Evolutionary conservation across 768 basidiomycete species (phyloP), one percentile per base, ranked within the genome.

Genomic region (Pluteus cervinus): DNA sequence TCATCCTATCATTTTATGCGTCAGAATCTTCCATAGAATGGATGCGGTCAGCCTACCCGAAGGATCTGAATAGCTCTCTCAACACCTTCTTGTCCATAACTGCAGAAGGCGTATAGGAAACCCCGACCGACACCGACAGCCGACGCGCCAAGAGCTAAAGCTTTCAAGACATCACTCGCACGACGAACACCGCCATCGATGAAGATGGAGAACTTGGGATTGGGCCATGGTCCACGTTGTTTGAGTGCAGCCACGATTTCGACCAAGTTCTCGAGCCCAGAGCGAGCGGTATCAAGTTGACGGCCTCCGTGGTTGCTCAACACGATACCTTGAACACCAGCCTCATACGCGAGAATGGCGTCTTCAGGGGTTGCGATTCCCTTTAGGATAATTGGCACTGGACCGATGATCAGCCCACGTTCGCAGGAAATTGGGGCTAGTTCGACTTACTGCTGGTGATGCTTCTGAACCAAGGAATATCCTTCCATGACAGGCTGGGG

Each of bases 111-210:
- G 53, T 92, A 94, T 24, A 92, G 48, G 63, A 92, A 89, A 7
- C 88, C 86, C 17, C 92, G 73, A 4, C 90, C 90, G 14, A 93
- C 65, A 12, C 89, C 87, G 20, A 92, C 85, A 11, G 89, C 90
- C 26, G 82, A 89, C n/a, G 90, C 90, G 14, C 90, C 91, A 11
- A 93, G 65, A 0, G 89, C 89, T 33, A 92, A 54, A 2, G 89
- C 90, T 53, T 94, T 93, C 41, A 94, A 62, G 2, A 92, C 82
- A 55, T 94, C 90, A 9, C 84, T 89, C 1, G 92, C 90, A 24
- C 92, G 69, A 33, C 92, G 73, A 6, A 97, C 89, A 39, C 94
- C 96, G n/a, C 94, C 94, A 51, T 99, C 94, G 10, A 91, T 74
- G 51, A 85, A 88, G 22, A 98, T 65, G 52, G 89, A 80, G 65